These are phyloP conservation scores for Ophiostoma ips DNA, from an alignment of 2,329 filamentous ascomycete genomes.

Conservation along the genomic window DNA sequence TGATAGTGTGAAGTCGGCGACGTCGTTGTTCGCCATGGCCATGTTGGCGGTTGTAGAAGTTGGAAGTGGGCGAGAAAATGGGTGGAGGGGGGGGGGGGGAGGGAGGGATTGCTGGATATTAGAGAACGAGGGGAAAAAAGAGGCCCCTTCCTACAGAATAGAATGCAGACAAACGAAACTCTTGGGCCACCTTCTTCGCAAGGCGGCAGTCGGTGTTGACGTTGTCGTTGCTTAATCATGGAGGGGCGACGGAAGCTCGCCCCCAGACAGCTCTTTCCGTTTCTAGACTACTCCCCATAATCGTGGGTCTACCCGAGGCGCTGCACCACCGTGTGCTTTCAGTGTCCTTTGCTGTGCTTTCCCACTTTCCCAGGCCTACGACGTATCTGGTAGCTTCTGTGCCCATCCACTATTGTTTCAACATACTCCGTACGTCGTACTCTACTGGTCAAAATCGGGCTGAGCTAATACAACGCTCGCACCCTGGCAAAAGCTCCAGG, in stretches of 20 bases:
- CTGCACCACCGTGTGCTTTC: too few species aligned
- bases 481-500: too few species aligned
- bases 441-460: not conserved
- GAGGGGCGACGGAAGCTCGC: constrained; percentile 1
- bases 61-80: too few species aligned
- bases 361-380: too few species aligned
- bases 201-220: not conserved
- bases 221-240: not conserved
- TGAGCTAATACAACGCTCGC: too few species aligned
- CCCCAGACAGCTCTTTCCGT: not conserved
- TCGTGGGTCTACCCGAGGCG: not conserved
- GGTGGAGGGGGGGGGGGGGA: too few species aligned
- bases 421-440: too few species aligned
- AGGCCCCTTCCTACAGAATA: too few species aligned
- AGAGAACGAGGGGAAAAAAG: too few species aligned
- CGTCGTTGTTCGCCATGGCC: not conserved
- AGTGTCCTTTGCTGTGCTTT: too few species aligned
- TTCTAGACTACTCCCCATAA: not conserved
- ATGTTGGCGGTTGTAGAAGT: not conserved
- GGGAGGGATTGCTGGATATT: too few species aligned
- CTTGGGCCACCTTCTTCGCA: not conserved
- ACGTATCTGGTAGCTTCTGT: not conserved
- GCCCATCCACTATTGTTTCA: not conserved
- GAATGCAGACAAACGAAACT: too few species aligned
- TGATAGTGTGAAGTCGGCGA: not conserved